These are phyloP conservation scores for Epichloe uncinata DNA, from an alignment of 2,329 filamentous ascomycete genomes.

Conservation along the genomic window DNA sequence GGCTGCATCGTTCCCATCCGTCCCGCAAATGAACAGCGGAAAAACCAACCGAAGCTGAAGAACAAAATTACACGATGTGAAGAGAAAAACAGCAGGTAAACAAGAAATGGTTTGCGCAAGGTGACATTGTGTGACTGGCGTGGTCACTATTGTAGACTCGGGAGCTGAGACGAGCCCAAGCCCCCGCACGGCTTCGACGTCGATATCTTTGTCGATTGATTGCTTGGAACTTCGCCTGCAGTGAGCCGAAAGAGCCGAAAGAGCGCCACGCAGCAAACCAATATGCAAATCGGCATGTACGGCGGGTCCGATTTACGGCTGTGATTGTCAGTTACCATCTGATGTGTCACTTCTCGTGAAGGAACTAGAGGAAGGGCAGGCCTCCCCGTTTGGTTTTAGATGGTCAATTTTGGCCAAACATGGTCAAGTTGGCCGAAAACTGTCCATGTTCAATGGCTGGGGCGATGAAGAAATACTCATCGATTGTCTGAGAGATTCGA, in stretches of 20 bases:
- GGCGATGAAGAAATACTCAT: too few species aligned
- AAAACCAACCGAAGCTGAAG: background rate
- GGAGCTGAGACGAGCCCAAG: background rate
- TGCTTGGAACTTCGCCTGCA: background rate
- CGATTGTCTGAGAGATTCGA: too few species aligned
- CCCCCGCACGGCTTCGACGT: constrained; percentile 4
- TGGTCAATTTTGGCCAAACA: too few species aligned
- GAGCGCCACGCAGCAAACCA: background rate
- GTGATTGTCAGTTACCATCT: background rate
- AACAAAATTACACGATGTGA: background rate
- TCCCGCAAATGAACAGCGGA: too few species aligned
- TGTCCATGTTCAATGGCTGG: too few species aligned
- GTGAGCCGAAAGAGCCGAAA: background rate
- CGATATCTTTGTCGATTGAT: background rate
- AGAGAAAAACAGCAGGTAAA: background rate
- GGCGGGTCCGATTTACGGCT: background rate
- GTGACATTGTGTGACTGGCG: constrained; percentile 1
- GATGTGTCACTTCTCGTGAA: background rate
- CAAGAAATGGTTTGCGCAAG: background rate
- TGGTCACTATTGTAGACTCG: background rate
- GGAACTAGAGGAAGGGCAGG: background rate
- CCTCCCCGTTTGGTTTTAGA: too few species aligned
- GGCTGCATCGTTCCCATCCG: too few species aligned
- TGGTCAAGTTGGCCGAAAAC: too few species aligned
- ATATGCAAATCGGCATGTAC: background rate